Percentiles rank a stretch among this genome's conserved stretches.
These are phyloP conservation scores for Sugiyamaella smithiae DNA, from an alignment of 805 yeast genomes.

Conservation along the genomic window DNA sequence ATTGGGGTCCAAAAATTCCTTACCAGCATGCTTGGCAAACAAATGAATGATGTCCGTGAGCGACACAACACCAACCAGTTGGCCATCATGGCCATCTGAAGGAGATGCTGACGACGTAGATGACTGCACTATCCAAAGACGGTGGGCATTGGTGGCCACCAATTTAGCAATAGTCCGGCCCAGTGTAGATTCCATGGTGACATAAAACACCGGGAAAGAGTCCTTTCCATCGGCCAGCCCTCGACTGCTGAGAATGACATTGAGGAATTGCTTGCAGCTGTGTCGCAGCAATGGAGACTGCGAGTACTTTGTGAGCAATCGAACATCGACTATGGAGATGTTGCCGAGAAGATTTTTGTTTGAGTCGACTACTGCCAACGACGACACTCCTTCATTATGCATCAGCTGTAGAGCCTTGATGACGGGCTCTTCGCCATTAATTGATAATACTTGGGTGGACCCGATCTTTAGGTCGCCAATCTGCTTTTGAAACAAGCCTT, in stretches of 20 bases:
- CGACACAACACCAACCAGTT: conserved; percentile 85
- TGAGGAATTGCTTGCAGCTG: conserved; percentile 82
- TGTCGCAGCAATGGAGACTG: conserved; percentile 79
- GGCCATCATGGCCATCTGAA: conserved; percentile 45
- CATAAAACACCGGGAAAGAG: conserved; percentile 95
- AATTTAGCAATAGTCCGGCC: conserved; percentile 90
- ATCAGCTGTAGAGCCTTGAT: conserved; percentile 83
- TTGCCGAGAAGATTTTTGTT: conserved; percentile 78
- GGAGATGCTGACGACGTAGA: conserved; percentile 22
- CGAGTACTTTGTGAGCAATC: conserved; percentile 80
- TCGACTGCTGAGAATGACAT: conserved; percentile 79
- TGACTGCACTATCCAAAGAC: conserved; percentile 46
- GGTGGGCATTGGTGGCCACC: conserved; percentile 91
- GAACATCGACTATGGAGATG: conserved; percentile 91
- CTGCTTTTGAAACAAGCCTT: conserved; percentile 64
- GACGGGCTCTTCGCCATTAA: conserved; percentile 81
- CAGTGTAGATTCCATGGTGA: conserved; percentile 70
- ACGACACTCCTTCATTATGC: conserved; percentile 80
- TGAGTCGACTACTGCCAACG: conserved; percentile 88
- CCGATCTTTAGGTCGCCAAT: conserved; percentile 77
- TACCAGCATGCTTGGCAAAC: conserved; percentile 72
- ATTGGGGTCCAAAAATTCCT: conserved; percentile 67
- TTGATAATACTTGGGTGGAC: conserved; percentile 64
- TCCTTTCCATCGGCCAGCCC: conserved; percentile 95
- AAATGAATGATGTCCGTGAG: conserved; percentile 84